These are phyloP conservation scores for Colletotrichum somersetense DNA, from an alignment of 2,329 filamentous ascomycete species.

Conservation along the genomic window DNA sequence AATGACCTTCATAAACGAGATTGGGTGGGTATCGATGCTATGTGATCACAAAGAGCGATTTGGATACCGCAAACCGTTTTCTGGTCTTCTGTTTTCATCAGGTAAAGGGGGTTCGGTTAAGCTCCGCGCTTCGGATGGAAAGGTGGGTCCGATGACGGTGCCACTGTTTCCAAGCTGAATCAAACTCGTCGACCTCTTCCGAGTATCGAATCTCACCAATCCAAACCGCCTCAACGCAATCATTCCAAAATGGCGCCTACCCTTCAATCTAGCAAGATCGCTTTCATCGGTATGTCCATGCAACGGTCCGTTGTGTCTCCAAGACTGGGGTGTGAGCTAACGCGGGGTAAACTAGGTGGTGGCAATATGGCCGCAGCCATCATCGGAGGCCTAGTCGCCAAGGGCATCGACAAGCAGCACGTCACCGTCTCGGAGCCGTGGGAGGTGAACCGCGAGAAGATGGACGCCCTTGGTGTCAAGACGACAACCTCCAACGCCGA, in stretches of 20 bases:
- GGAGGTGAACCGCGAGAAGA: slow-evolving; percentile 65
- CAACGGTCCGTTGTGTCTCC: background rate
- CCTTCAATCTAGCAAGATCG: slow-evolving; percentile 21
- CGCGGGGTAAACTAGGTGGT: slow-evolving; percentile 51
- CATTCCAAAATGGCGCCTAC: slow-evolving; percentile 1
- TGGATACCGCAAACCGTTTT: background rate
- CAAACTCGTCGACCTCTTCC: slow-evolving; percentile 10
- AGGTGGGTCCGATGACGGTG: background rate
- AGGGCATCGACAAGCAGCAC: slow-evolving; percentile 58
- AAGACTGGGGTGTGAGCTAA: background rate
- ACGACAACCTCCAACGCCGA: slow-evolving; percentile 62
- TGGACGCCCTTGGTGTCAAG: slow-evolving; percentile 58
- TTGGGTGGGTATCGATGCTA: too few species aligned
- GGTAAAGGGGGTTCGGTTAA: slow-evolving; percentile 1
- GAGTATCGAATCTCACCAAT: background rate
- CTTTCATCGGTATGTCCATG: slow-evolving; percentile 11
- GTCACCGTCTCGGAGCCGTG: slow-evolving; percentile 64
- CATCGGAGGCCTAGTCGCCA: slow-evolving; percentile 61
- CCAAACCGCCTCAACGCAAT: background rate
- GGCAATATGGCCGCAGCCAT: slow-evolving; percentile 68
- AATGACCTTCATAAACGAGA: background rate
- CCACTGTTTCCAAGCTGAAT: slow-evolving; percentile 19
- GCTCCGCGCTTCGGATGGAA: slow-evolving; percentile 2
- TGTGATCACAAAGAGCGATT: background rate
- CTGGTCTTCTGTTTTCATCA: background rate